These are phyloP conservation scores for Zangia roseola DNA, from an alignment of 768 basidiomycete genomes.

Conservation along the genomic window DNA sequence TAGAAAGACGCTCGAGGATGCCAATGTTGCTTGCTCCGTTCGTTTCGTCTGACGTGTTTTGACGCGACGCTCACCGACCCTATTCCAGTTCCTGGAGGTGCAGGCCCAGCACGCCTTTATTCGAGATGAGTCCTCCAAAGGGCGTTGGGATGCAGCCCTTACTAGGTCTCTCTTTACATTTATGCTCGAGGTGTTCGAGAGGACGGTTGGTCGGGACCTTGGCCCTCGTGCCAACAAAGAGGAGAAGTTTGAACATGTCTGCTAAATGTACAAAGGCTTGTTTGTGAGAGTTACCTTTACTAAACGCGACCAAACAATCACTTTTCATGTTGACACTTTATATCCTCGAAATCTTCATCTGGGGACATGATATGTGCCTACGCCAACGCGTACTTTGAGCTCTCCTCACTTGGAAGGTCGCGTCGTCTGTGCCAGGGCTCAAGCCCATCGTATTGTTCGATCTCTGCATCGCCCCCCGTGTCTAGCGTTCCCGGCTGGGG, in stretches of 20 bases:
- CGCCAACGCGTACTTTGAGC: slow-evolving; percentile 47
- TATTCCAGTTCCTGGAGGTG: slow-evolving; percentile 81
- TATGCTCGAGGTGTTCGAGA: slow-evolving; percentile 93
- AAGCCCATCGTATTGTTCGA: slow-evolving; percentile 60
- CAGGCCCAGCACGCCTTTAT: slow-evolving; percentile 98
- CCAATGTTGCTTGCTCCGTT: slow-evolving; percentile 68
- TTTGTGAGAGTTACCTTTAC: slow-evolving; percentile 7
- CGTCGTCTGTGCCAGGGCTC: slow-evolving; percentile 36
- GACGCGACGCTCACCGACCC: slow-evolving; percentile 5
- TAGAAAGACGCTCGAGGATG: slow-evolving; percentile 79
- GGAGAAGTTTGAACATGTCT: slow-evolving; percentile 75
- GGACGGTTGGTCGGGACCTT: slow-evolving; percentile 82
- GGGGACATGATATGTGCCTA: slow-evolving; percentile 54
- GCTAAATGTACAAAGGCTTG: slow-evolving; percentile 35
- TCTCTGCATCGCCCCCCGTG: slow-evolving; percentile 61
- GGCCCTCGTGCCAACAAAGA: slow-evolving; percentile 55
- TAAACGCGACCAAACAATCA: slow-evolving; percentile 9
- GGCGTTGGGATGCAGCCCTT: slow-evolving; percentile 93
- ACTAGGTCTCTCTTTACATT: slow-evolving; percentile 75
- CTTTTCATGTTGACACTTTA: too few relatives aligned
- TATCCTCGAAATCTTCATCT: slow-evolving; percentile 55
- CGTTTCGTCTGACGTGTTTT: slow-evolving; percentile 24
- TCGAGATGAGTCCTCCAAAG: slow-evolving; percentile 88
- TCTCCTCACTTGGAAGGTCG: slow-evolving; percentile 57
- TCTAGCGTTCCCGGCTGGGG: slow-evolving; percentile 38